Evolutionary conservation across 1,284 basidiomycete genomes (phyloP), one percentile per base, ranked within the genome.

Genomic region (Malassezia arunalokei): DNA sequence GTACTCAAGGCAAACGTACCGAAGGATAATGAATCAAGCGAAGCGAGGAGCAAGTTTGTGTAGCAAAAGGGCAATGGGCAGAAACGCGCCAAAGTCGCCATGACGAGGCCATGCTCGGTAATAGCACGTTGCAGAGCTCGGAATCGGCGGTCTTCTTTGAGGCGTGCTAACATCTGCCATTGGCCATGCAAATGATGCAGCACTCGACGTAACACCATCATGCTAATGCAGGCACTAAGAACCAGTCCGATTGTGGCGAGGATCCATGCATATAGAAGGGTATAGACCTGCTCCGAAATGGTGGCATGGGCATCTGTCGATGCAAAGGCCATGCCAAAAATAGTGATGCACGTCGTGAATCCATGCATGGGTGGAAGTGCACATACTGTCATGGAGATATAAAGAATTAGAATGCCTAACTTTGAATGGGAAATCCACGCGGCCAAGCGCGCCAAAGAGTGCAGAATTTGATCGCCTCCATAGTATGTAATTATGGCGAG

Each of bases 51-150:
- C 9, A 64, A 54, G 35, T 64, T 64, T 6, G 60, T 62, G 51
- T 51, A 60, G 49, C 44, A 43, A 30, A 66, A 72, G 0, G 69
- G 69, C 29, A 71, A 62, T 0, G 69, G 69, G 32, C 64, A 65
- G 49, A 64, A 64, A 1, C 60, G 52, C n/a, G 68, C 58, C 9
- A 72, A 49, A n/a, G 70, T 55, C 1, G 60, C 61, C 62, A 72
- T 68, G 15, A 42, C 32, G 0, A 62, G 48, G 2, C 68, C 68
- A 5, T 53, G 51, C 3, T 56, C 40, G 3, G 55, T 49, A 0
- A 72, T 63, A 3, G 69, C 69, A 8, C 45, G 53, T 39, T 62
- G 62, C 32, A 72, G 59, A 2, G 69, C 69, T 9, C 40, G 48
- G 47, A 62, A 66, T 5, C 59, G 63, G 6, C 51, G 43, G 38